These are phyloP conservation scores for Mycena alexandri DNA, from an alignment of 768 basidiomycete genomes.

Conservation along the genomic window DNA sequence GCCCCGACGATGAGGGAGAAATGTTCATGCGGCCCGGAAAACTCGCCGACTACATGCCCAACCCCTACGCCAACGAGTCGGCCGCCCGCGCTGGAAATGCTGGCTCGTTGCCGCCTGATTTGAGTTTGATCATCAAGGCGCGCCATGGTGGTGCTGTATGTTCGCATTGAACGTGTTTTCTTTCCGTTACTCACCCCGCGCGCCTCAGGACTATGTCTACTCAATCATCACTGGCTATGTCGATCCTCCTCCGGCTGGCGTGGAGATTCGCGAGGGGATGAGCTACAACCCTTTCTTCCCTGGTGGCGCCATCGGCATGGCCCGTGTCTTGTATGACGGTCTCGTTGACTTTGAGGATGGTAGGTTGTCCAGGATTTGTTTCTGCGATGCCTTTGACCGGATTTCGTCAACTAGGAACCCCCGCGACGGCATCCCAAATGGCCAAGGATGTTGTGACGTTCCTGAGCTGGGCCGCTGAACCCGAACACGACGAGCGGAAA, in stretches of 20 bases:
- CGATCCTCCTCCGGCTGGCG: constrained; percentile 95
- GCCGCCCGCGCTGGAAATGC: constrained; percentile 94
- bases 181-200: constrained; percentile 3
- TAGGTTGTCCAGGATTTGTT: constrained; percentile 47
- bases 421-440: constrained; percentile 98
- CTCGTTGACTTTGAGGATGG: constrained; percentile 97
- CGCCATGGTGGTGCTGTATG: constrained; percentile 95
- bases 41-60: constrained; percentile 95
- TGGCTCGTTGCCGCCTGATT: constrained; percentile 96
- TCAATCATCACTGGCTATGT: constrained; percentile 97
- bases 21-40: constrained; percentile 99
- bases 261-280: constrained; percentile 96
- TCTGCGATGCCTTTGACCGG: not conserved
- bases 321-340: constrained; percentile 94
- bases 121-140: constrained; percentile 97
- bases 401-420: constrained; percentile 78
- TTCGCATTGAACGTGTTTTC: constrained; percentile 39
- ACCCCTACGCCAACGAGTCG: constrained; percentile 97
- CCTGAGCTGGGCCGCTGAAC: constrained; percentile 97
- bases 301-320: constrained; percentile 98
- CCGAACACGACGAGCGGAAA: constrained; percentile 98
- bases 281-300: constrained; percentile 99
- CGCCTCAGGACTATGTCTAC: constrained; percentile 91
- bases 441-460: constrained; percentile 98
- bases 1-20: constrained; percentile 93